Base-by-base conservation (phyloP, 441 rosid genomes). In the Pelargonium fulgidum region DNA sequence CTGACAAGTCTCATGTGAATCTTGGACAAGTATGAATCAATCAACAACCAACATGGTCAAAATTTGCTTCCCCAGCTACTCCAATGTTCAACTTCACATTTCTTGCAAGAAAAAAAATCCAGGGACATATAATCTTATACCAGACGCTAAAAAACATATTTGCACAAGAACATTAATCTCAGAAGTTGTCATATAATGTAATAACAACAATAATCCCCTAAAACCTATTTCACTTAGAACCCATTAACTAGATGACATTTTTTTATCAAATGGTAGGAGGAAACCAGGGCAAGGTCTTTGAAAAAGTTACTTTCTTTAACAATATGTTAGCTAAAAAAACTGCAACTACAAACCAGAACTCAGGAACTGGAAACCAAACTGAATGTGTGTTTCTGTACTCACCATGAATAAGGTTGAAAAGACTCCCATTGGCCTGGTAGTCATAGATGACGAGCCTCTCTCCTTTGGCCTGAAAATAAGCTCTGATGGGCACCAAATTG, bases 341-440 rank as follows among this genome's bases (percentile, higher is more conserved):
- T 45, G 16, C 50, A 50, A 61, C 72, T 64, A 64, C 8, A 36
- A 64, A 48, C 13, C 19, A 24, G 10, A 7, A 29, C 39, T 33
- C 39, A 33, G 39, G 16, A 8, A 14, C 26, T 1, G 1, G n/a
- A 47, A 33, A 45, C 6, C 39, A 48, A 8, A 7, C 7, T 9
- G 22, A 17, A 58, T 13, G 19, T 56, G 11, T 17, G 26, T 56
- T 56, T 17, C 26, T n/a, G 68, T 52, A 56, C 76, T 64, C 83
- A 92, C 98, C 97, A 17, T 90, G 92, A 72, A 93, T 82, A 75
- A 93, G 96, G 70, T 85, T 87, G 83, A 80, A 85, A 79, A 93
- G 92, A 71, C 98, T 90, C 66, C 98, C 98, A 61, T 93, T 90
- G 70, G 89, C 84, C 73, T 90, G 96, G 70, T 87, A 90, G 63